Percentiles rank a stretch among this genome's conserved stretches.
These are phyloP conservation scores for Murraya koenigii DNA, from an alignment of 345 rosid genomes.

Conservation along the genomic window DNA sequence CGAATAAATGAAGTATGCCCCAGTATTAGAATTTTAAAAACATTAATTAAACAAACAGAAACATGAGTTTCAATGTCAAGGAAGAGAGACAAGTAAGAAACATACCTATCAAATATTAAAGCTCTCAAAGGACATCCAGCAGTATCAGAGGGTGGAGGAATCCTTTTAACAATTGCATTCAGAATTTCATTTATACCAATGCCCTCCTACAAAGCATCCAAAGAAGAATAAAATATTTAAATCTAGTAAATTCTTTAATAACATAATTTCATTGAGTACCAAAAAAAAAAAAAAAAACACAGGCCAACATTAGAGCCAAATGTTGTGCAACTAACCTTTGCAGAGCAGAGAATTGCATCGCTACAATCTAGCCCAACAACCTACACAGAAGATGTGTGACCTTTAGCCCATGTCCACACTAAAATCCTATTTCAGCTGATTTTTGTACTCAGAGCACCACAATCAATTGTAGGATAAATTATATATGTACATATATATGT, in stretches of 20 bases:
- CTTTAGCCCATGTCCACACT: background rate
- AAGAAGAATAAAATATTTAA: background rate
- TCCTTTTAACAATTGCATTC: conserved; percentile 70
- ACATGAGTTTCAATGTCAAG: background rate
- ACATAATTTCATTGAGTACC: background rate
- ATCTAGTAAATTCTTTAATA: conserved; percentile 3
- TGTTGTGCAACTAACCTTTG: conserved; percentile 64
- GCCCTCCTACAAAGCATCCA: conserved; percentile 57
- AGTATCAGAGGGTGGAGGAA: conserved; percentile 76
- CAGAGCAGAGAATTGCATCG: conserved; percentile 90
- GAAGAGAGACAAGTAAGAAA: conserved; percentile 18
- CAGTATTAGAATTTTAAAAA: background rate
- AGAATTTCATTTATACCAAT: conserved; percentile 86
- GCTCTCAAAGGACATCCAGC: conserved; percentile 68
- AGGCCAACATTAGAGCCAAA: background rate
- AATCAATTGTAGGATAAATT: conserved; percentile 11
- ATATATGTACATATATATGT: background rate
- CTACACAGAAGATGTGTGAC: conserved; percentile 34
- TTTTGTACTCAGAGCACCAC: conserved; percentile 17
- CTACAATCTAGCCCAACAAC: conserved; percentile 95
- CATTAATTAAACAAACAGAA: background rate
- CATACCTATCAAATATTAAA: conserved; percentile 93
- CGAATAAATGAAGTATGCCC: background rate
- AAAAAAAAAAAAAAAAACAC: background rate
- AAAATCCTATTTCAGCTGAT: conserved; percentile 3